phyloP scores from a whole-genome alignment of 345 rosid genomes.

The Zanthoxylum bungeanum region DNA sequence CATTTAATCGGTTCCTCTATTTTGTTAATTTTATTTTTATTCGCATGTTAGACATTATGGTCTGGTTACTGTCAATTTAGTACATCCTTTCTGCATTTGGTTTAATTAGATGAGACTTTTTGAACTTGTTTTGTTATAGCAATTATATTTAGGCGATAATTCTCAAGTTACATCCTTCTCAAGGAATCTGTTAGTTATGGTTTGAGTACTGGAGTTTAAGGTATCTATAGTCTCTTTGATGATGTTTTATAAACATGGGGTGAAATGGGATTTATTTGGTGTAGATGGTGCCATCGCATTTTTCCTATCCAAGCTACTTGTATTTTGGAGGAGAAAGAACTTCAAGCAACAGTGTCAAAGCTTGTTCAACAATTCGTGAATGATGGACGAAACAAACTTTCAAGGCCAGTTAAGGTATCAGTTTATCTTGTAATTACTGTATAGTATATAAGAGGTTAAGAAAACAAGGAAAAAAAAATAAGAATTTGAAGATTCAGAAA shows the following conservation, averaged over 20 bases:
- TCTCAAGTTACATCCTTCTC: neutral
- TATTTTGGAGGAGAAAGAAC: slow-evolving; percentile 65
- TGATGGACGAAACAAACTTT: slow-evolving; percentile 41
- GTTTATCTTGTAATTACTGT: neutral
- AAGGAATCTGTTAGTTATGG: neutral
- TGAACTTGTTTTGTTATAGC: neutral
- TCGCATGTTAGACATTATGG: neutral
- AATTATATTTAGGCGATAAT: neutral
- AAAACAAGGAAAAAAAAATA: neutral
- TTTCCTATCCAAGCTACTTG: slow-evolving; percentile 94
- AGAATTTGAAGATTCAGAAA: neutral
- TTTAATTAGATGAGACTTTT: neutral
- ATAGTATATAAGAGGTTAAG: neutral
- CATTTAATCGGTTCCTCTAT: neutral
- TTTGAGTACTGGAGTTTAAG: slow-evolving; percentile 1
- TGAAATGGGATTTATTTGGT: slow-evolving; percentile 24
- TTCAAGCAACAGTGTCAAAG: slow-evolving; percentile 60
- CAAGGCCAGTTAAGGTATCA: slow-evolving; percentile 64
- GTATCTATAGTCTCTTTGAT: slow-evolving; percentile 7
- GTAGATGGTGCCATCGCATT: slow-evolving; percentile 96
- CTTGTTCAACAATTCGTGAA: slow-evolving; percentile 61
- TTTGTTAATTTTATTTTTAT: neutral
- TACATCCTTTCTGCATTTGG: neutral
- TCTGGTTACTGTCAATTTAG: neutral
- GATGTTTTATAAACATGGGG: neutral